Evolutionary conservation across 2,329 filamentous ascomycete genomes (phyloP).

Genomic region (Chaetomium strumarium): DNA sequence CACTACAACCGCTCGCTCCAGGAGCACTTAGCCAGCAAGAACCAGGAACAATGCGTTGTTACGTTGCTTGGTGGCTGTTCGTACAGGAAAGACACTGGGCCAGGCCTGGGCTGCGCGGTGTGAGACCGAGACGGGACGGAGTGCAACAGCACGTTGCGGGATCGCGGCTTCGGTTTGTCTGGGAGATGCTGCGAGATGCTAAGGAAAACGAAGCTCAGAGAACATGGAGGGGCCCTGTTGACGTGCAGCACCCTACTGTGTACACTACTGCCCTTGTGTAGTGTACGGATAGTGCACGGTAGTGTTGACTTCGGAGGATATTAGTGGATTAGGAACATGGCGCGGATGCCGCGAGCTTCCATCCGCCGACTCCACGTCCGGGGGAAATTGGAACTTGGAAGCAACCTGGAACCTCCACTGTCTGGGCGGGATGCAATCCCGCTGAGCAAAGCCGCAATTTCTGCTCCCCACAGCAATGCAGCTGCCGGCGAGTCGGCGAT

Average conservation of each 20-base stretch:
- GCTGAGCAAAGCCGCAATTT: slow-evolving; percentile 7
- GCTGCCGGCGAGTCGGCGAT: background rate
- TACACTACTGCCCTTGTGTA: background rate
- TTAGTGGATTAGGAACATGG: background rate
- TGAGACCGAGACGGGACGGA: background rate
- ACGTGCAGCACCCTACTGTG: background rate
- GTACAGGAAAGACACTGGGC: background rate
- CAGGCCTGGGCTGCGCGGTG: background rate
- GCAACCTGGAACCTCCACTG: background rate
- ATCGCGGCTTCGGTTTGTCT: slow-evolving; percentile 9
- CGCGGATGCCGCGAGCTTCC: slow-evolving; percentile 8
- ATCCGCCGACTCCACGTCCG: slow-evolving; percentile 2
- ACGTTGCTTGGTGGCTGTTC: background rate
- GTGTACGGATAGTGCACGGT: no score
- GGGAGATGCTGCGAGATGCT: slow-evolving; percentile 12
- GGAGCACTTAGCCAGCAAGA: no score
- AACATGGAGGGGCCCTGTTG: slow-evolving; percentile 10
- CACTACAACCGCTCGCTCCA: no score
- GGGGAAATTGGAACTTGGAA: slow-evolving; percentile 1
- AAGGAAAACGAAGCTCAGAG: background rate
- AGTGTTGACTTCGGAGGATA: background rate
- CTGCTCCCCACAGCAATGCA: slow-evolving; percentile 6
- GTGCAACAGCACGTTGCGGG: slow-evolving; percentile 8
- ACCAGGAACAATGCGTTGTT: no score
- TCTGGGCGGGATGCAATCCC: slow-evolving; percentile 1